These are phyloP conservation scores for Pluteus cervinus DNA, from an alignment of 768 basidiomycete species.

Conservation along the genomic window DNA sequence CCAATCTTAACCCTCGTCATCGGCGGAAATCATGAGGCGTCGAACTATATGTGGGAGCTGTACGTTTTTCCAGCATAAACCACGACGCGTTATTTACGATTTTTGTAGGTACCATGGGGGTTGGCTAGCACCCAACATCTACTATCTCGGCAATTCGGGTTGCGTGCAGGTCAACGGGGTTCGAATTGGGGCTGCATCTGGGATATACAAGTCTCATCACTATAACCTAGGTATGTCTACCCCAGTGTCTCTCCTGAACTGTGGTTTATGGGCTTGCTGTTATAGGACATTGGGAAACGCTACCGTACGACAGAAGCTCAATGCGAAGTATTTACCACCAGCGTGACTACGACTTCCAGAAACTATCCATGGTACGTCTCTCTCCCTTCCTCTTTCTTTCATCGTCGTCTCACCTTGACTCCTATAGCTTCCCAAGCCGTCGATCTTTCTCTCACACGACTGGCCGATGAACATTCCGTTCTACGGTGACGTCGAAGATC, in stretches of 20 bases:
- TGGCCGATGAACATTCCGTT: too few species aligned
- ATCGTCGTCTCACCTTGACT: neutral
- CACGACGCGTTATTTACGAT: too few species aligned
- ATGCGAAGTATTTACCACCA: constrained; percentile 73
- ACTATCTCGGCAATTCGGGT: constrained; percentile 75
- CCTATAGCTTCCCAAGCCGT: neutral
- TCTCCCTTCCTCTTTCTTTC: neutral
- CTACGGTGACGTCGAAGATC: too few species aligned
- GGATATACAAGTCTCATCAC: constrained; percentile 66
- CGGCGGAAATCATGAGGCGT: constrained; percentile 84
- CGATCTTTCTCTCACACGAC: neutral
- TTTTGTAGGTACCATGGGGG: constrained; percentile 67
- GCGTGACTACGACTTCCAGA: constrained; percentile 61
- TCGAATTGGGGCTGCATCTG: constrained; percentile 70
- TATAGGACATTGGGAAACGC: constrained; percentile 56
- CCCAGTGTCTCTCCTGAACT: neutral
- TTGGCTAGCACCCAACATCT: constrained; percentile 82
- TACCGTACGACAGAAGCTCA: constrained; percentile 58
- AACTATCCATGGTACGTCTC: constrained; percentile 26
- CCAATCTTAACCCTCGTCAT: constrained; percentile 75
- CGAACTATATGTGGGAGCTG: constrained; percentile 83
- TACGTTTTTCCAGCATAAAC: constrained; percentile 21
- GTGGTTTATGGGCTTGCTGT: too few species aligned
- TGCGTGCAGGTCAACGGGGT: constrained; percentile 71
- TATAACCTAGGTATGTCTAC: constrained; percentile 43